Base-by-base conservation (phyloP, 2,329 filamentous ascomycete genomes). In the Onygenales sp. region DNA sequence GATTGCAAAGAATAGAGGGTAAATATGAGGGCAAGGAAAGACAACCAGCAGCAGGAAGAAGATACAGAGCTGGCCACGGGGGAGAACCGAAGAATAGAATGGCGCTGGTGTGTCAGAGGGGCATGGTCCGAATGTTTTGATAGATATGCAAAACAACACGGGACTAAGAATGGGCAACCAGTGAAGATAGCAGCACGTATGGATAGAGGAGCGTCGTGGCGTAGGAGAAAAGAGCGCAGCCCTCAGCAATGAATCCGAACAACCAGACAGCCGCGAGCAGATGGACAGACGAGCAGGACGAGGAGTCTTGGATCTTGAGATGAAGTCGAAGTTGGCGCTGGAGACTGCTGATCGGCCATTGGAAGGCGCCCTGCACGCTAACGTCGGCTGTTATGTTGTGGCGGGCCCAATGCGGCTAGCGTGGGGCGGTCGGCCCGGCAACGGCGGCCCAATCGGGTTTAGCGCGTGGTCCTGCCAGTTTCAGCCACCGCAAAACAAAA, bases 381-480 rank as follows among this genome's bases (percentile, higher is more conserved):
- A 64, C 52, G 11, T 10, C 59, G 59, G 56, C 64, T 71, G 68
- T 69, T 69, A 65, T 72, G 69, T 70, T 71, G 61, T 71, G 64
- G 64, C 50, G 39, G 1, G 59, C 63, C 39, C 31, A 59, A 63
- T 47, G 41, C 63, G 69, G 52, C 60, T 71, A 72, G 69, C 54
- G 62, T 41, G 5, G 1, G 1, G 2, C 0, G 13, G 71, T 73
- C 71, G 70, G 63, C 69, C 60, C 59, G 70, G 66, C 69, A 72
- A 73, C 70, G 10, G 32, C 9, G 31, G 7, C 1, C 43, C 17
- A 14, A 44, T 44, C 43, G 7, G 27, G 7, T 1, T 33, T 50
- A 64, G 66, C 63, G 67, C 57, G 68, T 27, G 60, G 54, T 55
- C 46, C 14, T n/a, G 10, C 10, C 46, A n/a, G 46, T 49, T 39